These are phyloP conservation scores for Pichia kluyveri DNA, from an alignment of 805 yeast species.

Conservation along the genomic window DNA sequence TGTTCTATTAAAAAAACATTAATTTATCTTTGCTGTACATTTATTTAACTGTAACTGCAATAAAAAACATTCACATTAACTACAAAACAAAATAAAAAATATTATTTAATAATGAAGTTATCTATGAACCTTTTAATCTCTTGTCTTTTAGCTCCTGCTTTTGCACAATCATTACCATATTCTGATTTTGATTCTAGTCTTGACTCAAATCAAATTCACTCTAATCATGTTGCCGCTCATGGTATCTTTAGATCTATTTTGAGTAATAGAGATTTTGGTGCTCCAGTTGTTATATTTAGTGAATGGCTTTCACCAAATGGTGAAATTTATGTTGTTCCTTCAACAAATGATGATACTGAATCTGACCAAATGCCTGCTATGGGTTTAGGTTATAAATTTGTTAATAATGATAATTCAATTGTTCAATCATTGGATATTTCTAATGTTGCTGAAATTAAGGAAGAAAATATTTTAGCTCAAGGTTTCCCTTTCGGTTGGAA, in stretches of 20 bases:
- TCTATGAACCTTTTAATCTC: background rate
- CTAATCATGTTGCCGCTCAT: background rate
- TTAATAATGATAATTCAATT: conserved; percentile 6
- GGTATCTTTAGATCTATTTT: conserved; percentile 15
- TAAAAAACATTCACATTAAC: background rate
- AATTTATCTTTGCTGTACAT: background rate
- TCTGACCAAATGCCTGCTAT: background rate
- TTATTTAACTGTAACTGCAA: background rate
- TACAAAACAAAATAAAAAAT: background rate
- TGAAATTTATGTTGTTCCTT: conserved; percentile 19
- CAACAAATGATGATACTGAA: background rate
- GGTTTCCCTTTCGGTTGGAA: conserved; percentile 24
- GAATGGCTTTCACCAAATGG: conserved; percentile 23
- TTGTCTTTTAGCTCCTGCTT: background rate
- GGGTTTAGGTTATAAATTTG: conserved; percentile 11
- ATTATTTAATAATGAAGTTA: background rate
- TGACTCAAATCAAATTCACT: background rate
- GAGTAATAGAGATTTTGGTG: conserved; percentile 11
- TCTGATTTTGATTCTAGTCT: background rate
- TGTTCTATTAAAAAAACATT: background rate
- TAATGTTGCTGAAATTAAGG: conserved; percentile 13
- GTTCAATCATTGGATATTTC: conserved; percentile 1
- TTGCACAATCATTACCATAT: background rate
- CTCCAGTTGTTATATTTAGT: conserved; percentile 12
- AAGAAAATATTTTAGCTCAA: conserved; percentile 18